Conservation (phyloP, 192 early-diverging fungal species). For the Powellomyces hirtus region DNA sequence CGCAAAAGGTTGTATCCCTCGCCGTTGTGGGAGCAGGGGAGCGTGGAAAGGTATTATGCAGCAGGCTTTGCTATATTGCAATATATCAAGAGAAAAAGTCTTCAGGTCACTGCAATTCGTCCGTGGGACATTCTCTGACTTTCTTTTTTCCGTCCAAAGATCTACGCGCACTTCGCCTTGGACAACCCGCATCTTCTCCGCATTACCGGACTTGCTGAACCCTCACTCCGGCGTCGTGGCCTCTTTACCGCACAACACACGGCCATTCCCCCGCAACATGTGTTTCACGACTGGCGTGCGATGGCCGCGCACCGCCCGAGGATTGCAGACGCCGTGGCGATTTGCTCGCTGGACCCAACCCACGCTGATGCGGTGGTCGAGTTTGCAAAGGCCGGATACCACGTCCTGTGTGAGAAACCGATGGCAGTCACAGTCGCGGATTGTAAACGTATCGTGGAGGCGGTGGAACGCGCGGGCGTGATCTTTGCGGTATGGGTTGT, state of each 20-base stretch:
- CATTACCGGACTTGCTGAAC: constrained; percentile 56
- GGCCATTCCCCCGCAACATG: constrained; percentile 22
- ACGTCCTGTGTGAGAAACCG: constrained; percentile 69
- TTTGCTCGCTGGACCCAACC: constrained; percentile 44
- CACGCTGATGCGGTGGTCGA: constrained; percentile 50
- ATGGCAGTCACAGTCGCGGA: constrained; percentile 54
- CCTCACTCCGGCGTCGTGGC: constrained; percentile 28
- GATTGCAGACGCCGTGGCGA: constrained; percentile 49
- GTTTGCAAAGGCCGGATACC: constrained; percentile 53
- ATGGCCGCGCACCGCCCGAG: constrained; percentile 36
- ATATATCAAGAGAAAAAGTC: neutral
- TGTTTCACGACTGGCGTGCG: constrained; percentile 42
- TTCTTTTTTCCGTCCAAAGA: too few relatives aligned
- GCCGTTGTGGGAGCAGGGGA: constrained; percentile 51
- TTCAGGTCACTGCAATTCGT: too few relatives aligned
- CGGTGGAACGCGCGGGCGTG: constrained; percentile 39
- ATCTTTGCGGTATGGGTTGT: constrained; percentile 43
- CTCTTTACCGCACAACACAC: constrained; percentile 29
- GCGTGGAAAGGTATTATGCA: constrained; percentile 39
- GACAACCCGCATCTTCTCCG: constrained; percentile 37
- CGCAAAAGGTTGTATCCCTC: constrained; percentile 6
- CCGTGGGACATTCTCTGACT: too few relatives aligned
- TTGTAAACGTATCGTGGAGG: constrained; percentile 48
- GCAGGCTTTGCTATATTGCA: neutral
- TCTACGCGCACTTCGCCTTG: constrained; percentile 43